Conservation (phyloP, 1,284 basidiomycete genomes). For the Porogramme epimiltina region DNA sequence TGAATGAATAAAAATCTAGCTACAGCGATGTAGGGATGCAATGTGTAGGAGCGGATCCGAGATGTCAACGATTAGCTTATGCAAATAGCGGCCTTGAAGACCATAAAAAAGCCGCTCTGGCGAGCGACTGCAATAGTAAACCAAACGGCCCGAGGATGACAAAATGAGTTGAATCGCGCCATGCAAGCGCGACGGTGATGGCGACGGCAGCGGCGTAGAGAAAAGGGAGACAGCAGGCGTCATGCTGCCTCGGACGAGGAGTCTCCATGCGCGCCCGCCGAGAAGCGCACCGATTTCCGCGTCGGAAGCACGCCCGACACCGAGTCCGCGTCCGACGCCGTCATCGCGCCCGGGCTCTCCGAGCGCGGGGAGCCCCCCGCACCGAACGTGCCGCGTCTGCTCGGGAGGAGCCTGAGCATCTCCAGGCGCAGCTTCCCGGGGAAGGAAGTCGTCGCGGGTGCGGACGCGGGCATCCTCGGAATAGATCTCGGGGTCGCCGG, state of each 20-base stretch:
- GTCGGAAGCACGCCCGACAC: slow-evolving; percentile 26
- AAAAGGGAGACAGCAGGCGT: neutral
- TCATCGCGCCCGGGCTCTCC: slow-evolving; percentile 16
- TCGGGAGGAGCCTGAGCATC: slow-evolving; percentile 50
- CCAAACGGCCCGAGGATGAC: too few species aligned
- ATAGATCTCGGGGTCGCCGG: slow-evolving; percentile 38
- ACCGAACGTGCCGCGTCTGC: slow-evolving; percentile 22
- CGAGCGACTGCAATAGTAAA: too few species aligned
- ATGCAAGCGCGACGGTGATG: too few species aligned
- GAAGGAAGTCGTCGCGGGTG: slow-evolving; percentile 35
- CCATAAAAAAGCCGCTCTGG: slow-evolving; percentile 6
- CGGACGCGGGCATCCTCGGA: slow-evolving; percentile 17
- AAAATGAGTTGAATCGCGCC: too few species aligned
- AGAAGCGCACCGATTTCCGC: slow-evolving; percentile 60
- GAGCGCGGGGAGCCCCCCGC: slow-evolving; percentile 19
- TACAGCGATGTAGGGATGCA: slow-evolving; percentile 3
- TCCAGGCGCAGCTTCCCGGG: slow-evolving; percentile 37
- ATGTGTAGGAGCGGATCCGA: neutral
- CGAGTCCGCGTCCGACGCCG: slow-evolving; percentile 26
- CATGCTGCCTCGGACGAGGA: slow-evolving; percentile 4
- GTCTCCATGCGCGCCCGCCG: slow-evolving; percentile 13
- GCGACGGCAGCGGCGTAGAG: too few species aligned
- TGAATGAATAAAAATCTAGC: neutral
- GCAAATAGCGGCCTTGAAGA: neutral
- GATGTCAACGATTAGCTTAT: too few species aligned